Base-by-base conservation (phyloP, 768 basidiomycete genomes). In the Panus rudis region DNA sequence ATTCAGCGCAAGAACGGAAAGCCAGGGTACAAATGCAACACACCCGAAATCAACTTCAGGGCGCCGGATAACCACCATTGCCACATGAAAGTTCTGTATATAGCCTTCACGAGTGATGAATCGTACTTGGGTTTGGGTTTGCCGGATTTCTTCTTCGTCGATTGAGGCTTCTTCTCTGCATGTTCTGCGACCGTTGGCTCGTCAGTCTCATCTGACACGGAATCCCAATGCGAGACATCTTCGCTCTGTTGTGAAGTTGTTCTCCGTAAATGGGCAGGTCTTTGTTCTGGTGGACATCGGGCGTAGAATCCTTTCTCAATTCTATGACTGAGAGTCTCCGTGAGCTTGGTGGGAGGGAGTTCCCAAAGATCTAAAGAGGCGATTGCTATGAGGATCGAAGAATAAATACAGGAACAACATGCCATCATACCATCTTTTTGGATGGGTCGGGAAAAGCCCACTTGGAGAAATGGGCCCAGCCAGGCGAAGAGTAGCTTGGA, bases 381-480 rank as follows among this genome's bases (percentile, higher is more conserved):
- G 24, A 14, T 24, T 8, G 13, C 7, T 23, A 23, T 13, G 30
- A 23, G 13, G 3, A 16, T 27, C 14, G 24, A 43, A 19, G 4
- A 26, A 20, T n/a, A 32, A 20, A 35, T 25, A n/a, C 19, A 10
- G 8, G 17, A 14, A 20, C 16, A 24, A 16, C 7, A 25, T 7
- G 20, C 27, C 14, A 26, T 39, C 45, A 6, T 27, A 75, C 79
- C 79, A 34, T 80, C 77, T 53, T 71, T 67, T 60, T 76, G 64
- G 8, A 79, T 50, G 0, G 78, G 78, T 39, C 79, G 64, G 10
- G 76, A 71, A 52, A 72, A 81, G 2, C 79, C 79, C 12, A 80
- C 77, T 23, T 63, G 60, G 4, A 81, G 63, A 47, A 82, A 70
- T 1, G 77, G 67, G 21, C 61, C 62, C 6, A 81, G 53, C 78